phyloP scores from a whole-genome alignment of 108 stramenopile species.

The Cylindrotheca fusiformis region DNA sequence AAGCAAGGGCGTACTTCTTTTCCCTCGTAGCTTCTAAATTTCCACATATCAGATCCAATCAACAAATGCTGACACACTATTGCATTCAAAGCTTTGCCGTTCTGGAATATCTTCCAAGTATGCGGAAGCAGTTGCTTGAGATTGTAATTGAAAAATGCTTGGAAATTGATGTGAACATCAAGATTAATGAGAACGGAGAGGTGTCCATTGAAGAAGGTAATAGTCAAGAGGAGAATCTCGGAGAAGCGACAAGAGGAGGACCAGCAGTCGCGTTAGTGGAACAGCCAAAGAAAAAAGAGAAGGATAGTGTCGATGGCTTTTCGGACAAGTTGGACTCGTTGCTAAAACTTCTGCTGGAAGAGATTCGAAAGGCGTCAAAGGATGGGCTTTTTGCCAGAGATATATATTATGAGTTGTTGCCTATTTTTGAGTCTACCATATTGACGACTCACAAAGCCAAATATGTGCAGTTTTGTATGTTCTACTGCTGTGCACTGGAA shows the following conservation, averaged over 20 bases:
- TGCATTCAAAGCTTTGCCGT: slow-evolving; percentile 35
- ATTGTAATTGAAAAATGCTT: slow-evolving; percentile 83
- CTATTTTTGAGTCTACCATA: slow-evolving; percentile 73
- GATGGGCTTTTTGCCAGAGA: slow-evolving; percentile 7
- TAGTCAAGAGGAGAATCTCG: slow-evolving; percentile 18
- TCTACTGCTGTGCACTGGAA: slow-evolving; percentile 84
- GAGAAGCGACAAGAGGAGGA: slow-evolving; percentile 11
- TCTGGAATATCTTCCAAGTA: slow-evolving; percentile 40
- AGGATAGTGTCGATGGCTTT: slow-evolving; percentile 42
- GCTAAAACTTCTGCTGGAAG: slow-evolving; percentile 19
- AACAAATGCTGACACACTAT: slow-evolving; percentile 30
- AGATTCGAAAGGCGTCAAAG: slow-evolving; percentile 8
- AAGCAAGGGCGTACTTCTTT: slow-evolving; percentile 42
- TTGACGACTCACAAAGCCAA: slow-evolving; percentile 93
- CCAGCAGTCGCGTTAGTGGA: background rate
- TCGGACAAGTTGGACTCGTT: slow-evolving; percentile 49
- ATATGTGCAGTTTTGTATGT: slow-evolving; percentile 93
- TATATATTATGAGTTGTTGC: slow-evolving; percentile 24
- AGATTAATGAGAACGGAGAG: slow-evolving; percentile 84
- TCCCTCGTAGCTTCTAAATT: slow-evolving; percentile 47
- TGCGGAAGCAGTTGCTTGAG: slow-evolving; percentile 42
- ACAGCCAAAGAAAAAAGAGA: background rate
- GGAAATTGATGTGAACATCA: slow-evolving; percentile 98
- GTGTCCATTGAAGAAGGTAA: slow-evolving; percentile 65
- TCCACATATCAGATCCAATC: slow-evolving; percentile 34